Base-by-base conservation (phyloP, 2,329 filamentous ascomycete genomes). In the Apiospora phragmitis region DNA sequence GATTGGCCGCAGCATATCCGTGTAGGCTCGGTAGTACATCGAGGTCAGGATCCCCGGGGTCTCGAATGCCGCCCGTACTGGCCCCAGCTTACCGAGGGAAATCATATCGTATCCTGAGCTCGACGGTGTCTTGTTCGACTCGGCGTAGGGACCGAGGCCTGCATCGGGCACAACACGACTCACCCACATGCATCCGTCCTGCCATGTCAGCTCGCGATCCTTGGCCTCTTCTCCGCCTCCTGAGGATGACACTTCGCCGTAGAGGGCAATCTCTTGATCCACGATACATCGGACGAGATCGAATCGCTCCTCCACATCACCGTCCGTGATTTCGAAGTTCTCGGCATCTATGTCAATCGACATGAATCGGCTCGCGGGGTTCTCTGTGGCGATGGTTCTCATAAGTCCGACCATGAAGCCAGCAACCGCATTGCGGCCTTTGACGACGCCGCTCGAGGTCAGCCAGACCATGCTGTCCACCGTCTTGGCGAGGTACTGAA, bases 181-280 rank as follows among this genome's bases (percentile, higher is more conserved):
- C 2, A 80, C 74, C 73, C 77, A 78, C n/a, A 79, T 49, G 42
- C 75, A 76, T 16, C 77, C 76, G 47, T 77, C 71, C 24, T 76
- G 75, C 76, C 79, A 78, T 11, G 70, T 71, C 29, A 75, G 77
- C 42, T 81, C 80, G 14, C 73, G 71, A 55, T 81, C 79, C 16
- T 65, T 42, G 35, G 35, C 69, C n/a, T 67, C 51, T 18, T 67
- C 38, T 5, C 26, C 26, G n/a, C 9, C 65, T 21, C 16, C 51
- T 4, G 29, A 9, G 0, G 47, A 29, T 43, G 43, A 29, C 24
- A 26, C 42, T 29, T 42, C 43, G 24, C 42, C 2, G 11, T 70
- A 70, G 1, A 75, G 73, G 0, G 71, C 42, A 8, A 67, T 9
- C 43, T 73, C 74, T 4, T 69, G 66, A 24, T 76, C 74, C 9